phyloP scores from a whole-genome alignment of 2,329 filamentous ascomycete genomes.

The Sordariomycetes sp. region DNA sequence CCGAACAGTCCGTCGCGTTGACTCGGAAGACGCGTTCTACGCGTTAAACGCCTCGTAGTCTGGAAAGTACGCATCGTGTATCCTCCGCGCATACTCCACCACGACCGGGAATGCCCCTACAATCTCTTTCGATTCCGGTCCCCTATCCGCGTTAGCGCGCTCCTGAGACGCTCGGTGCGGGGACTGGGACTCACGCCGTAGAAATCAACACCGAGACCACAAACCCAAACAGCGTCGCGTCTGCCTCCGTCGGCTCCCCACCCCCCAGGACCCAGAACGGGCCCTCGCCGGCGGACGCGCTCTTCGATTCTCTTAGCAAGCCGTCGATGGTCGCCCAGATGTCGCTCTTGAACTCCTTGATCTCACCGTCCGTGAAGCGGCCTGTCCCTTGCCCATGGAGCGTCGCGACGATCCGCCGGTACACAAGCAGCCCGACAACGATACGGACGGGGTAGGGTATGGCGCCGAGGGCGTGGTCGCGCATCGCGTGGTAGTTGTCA shows the following conservation, averaged over 20 bases:
- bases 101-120: constrained; percentile 32
- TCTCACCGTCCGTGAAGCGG: constrained; percentile 35
- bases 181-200: constrained; percentile 30
- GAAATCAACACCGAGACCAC: constrained; percentile 36
- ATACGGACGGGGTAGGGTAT: constrained; percentile 38
- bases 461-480: constrained; percentile 29
- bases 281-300: constrained; percentile 7
- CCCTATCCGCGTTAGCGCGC: constrained; percentile 16
- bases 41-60: constrained; percentile 34
- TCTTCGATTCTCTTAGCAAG: constrained; percentile 24
- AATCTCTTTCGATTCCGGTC: constrained; percentile 28
- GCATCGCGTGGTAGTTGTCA: constrained; percentile 46
- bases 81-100: constrained; percentile 40
- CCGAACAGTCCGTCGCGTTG: too few relatives aligned
- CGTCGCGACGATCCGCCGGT: constrained; percentile 25
- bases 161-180: not conserved
- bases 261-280: constrained; percentile 47
- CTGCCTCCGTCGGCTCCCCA: constrained; percentile 38
- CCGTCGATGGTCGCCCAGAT: constrained; percentile 39
- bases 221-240: constrained; percentile 44
- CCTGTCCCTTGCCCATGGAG: constrained; percentile 43
- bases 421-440: constrained; percentile 34
- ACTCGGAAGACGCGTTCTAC: too few relatives aligned
- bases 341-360: constrained; percentile 27
- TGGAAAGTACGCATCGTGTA: constrained; percentile 42